Percentiles rank a stretch among this genome's conserved stretches.
Conservation (phyloP, 176 grass and related monocot genomes). For the Ensete glaucum region DNA sequence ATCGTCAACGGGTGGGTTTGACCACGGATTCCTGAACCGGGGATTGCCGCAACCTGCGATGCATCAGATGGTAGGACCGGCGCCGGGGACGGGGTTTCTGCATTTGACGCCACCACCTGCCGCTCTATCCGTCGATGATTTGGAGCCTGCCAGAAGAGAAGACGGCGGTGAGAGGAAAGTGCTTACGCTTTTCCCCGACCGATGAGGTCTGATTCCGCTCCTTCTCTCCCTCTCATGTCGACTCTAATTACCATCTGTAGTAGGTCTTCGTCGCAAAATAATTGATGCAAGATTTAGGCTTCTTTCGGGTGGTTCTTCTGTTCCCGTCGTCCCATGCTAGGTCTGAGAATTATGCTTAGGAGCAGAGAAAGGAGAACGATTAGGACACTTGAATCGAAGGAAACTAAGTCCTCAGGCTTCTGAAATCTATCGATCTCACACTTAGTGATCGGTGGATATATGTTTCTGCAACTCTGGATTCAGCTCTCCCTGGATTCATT, state of each 20-base stretch:
- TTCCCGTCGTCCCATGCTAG: too few species aligned
- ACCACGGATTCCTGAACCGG: slow-evolving; percentile 1
- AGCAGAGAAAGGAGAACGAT: background rate
- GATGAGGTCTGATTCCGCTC: slow-evolving; percentile 9
- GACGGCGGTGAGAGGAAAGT: background rate
- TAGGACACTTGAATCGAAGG: background rate
- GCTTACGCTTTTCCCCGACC: slow-evolving; percentile 8
- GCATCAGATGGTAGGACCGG: slow-evolving; percentile 6
- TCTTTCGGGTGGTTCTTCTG: too few species aligned
- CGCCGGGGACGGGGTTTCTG: background rate
- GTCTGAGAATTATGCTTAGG: too few species aligned
- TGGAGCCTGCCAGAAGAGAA: background rate
- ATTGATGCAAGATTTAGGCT: background rate
- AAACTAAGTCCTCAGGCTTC: background rate
- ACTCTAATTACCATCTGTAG: too few species aligned
- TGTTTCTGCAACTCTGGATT: background rate
- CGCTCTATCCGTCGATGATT: background rate
- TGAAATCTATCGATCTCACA: too few species aligned
- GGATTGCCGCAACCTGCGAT: background rate
- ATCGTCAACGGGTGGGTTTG: slow-evolving; percentile 1
- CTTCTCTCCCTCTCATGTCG: background rate
- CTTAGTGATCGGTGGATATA: too few species aligned
- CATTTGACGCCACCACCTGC: background rate
- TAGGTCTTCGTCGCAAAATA: background rate
- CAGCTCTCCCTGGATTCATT: background rate